Percentiles rank a stretch among this genome's conserved stretches.
Evolutionary conservation across 805 yeast species (phyloP).

Genomic region (Nakazawaea peltata): DNA sequence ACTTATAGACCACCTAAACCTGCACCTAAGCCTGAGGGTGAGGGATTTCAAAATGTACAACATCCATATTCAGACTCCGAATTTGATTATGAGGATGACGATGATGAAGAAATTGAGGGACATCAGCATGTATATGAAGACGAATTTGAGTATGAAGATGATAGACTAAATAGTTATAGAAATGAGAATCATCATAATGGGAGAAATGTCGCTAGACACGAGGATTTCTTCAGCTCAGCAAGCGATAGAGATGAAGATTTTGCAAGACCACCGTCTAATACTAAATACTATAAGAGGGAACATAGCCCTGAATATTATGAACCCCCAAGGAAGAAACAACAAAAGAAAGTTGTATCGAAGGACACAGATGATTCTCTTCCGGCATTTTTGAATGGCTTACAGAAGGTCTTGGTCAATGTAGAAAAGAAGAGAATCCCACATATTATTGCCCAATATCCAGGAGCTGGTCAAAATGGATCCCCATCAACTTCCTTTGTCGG

Average conservation of each 20-base stretch:
- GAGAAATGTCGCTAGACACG: too few relatives aligned
- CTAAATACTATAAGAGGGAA: too few relatives aligned
- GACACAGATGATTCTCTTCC: background rate
- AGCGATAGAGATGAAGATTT: background rate
- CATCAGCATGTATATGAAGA: background rate
- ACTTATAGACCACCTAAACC: background rate
- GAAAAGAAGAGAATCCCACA: background rate
- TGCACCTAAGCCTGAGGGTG: background rate
- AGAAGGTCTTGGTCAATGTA: background rate
- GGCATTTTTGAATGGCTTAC: background rate
- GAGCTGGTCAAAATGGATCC: background rate
- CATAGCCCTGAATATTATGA: too few relatives aligned
- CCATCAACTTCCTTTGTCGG: too few relatives aligned
- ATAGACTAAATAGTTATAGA: too few relatives aligned
- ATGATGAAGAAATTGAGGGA: background rate
- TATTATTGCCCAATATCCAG: background rate
- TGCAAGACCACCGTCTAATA: too few relatives aligned
- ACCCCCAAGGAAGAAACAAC: too few relatives aligned
- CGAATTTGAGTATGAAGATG: background rate
- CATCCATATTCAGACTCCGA: background rate
- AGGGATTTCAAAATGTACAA: too few relatives aligned
- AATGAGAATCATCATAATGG: too few relatives aligned
- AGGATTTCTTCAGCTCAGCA: too few relatives aligned
- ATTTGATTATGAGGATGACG: background rate
- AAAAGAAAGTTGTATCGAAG: background rate